Evolutionary conservation across 2,329 filamentous ascomycete genomes (phyloP).

Genomic region (Amylocarpus encephaloides): DNA sequence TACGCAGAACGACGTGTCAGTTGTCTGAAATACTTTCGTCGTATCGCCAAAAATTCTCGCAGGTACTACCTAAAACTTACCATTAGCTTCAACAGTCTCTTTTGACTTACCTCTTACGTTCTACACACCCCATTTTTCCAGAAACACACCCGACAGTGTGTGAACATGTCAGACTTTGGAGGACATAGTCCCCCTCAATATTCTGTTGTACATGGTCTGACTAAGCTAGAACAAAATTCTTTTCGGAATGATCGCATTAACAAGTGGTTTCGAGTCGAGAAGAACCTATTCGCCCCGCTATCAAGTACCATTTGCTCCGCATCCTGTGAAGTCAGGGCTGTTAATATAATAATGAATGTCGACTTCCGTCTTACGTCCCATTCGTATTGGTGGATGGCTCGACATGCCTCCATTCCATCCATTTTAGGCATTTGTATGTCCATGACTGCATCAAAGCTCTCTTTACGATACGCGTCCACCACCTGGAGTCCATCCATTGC

Average conservation of each 20-base stretch:
- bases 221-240: neutral
- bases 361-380: neutral
- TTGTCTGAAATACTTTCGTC: too few species aligned
- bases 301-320: neutral
- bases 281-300: neutral
- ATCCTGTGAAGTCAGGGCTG: neutral
- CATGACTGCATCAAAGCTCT: neutral
- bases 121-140: too few species aligned
- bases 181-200: too few species aligned
- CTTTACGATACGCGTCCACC: neutral
- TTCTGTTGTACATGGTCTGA: too few species aligned
- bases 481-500: neutral
- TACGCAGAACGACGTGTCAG: too few species aligned
- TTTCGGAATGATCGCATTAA: neutral
- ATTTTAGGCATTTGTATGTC: neutral
- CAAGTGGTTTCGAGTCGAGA: neutral
- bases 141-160: too few species aligned
- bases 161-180: too few species aligned
- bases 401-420: neutral
- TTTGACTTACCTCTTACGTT: too few species aligned
- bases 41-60: too few species aligned
- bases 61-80: too few species aligned
- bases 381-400: neutral
- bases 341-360: neutral
- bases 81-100: too few species aligned